phyloP scores from a whole-genome alignment of 305 asterid genomes.

The Euphrasia arctica region DNA sequence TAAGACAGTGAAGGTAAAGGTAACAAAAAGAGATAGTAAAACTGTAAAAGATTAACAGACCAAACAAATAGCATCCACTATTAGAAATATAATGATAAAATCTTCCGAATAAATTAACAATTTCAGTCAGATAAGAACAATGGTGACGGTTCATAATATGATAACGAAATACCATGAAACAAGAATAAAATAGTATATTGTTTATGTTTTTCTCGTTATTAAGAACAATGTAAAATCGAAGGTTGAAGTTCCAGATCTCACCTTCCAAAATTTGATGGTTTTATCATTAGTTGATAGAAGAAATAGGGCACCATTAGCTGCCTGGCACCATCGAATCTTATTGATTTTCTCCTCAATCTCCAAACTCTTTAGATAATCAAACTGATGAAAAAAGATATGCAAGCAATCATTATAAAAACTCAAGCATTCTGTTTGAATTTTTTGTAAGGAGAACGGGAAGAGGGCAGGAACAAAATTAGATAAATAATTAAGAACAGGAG shows the following conservation, averaged over 20 bases:
- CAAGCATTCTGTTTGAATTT: constrained; percentile 17
- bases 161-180: constrained; percentile 19
- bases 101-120: constrained; percentile 20
- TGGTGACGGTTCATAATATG: constrained; percentile 10
- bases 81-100: constrained; percentile 18
- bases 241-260: constrained; percentile 25
- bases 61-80: constrained; percentile 19
- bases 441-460: neutral
- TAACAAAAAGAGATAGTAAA: neutral
- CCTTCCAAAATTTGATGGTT: constrained; percentile 98
- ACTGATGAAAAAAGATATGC: constrained; percentile 40
- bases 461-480: neutral
- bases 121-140: constrained; percentile 15
- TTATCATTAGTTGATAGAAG: constrained; percentile 97
- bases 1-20: constrained; percentile 15
- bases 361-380: constrained; percentile 98
- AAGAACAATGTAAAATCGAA: neutral
- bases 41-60: neutral
- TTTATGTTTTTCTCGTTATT: neutral
- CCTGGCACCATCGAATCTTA: constrained; percentile 97
- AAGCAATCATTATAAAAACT: constrained; percentile 28
- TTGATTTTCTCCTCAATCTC: constrained; percentile 99
- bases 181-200: constrained; percentile 7
- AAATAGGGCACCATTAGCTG: constrained; percentile 89
- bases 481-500: neutral